Conservation (phyloP, 2,329 filamentous ascomycete species). For the Teratosphaeria pseudoeucalypti region DNA sequence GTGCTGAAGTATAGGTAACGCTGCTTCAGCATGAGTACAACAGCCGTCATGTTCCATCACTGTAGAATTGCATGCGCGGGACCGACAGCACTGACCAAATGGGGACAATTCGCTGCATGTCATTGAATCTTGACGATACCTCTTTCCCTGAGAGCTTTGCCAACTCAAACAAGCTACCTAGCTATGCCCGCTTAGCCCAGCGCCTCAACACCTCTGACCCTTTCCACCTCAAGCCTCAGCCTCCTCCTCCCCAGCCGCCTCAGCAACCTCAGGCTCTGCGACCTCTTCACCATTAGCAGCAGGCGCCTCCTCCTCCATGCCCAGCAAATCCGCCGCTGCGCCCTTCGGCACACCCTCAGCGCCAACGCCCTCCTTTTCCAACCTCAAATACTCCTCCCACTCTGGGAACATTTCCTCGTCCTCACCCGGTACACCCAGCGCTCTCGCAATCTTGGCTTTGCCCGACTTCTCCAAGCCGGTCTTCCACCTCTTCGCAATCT, state of each 20-base stretch:
- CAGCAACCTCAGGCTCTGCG: neutral
- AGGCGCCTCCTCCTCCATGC: constrained; percentile 1
- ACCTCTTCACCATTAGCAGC: neutral
- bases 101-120: too few species aligned
- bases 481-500: constrained; percentile 71
- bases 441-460: constrained; percentile 73
- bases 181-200: neutral
- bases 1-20: too few species aligned
- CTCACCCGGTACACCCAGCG: constrained; percentile 65
- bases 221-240: neutral
- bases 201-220: neutral
- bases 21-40: too few species aligned
- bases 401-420: constrained; percentile 76
- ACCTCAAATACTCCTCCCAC: constrained; percentile 79
- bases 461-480: constrained; percentile 69
- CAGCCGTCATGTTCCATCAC: too few species aligned
- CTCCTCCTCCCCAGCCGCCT: neutral
- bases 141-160: neutral
- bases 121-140: neutral
- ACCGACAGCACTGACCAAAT: too few species aligned
- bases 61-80: too few species aligned
- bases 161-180: neutral
- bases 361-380: constrained; percentile 61
- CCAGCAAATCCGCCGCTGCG: neutral
- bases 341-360: neutral